Evolutionary conservation across 352 stramenopile species (phyloP), one percentile per base, ranked within the genome.

Genomic region (Saprolegnia parasitica): DNA sequence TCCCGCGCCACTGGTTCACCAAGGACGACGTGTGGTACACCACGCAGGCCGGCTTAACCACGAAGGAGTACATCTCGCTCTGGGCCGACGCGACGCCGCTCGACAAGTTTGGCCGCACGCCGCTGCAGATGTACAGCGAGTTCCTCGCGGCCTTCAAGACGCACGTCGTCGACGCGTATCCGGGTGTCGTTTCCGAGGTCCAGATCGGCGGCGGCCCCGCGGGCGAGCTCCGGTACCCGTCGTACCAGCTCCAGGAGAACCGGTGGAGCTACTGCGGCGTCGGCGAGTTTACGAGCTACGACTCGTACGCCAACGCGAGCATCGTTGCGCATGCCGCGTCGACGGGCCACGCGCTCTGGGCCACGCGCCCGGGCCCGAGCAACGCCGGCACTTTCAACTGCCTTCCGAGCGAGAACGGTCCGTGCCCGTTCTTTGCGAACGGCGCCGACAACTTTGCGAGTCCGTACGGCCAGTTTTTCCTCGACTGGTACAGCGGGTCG

Each of bases 41-140:
- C 2, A 55, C 24, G n/a, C 20, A 5, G 39, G 1, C 24, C 2
- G 56, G 56, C 56, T 39, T 63, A 5, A 39, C n/a, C 23, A 1
- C 24, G 56, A n/a, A n/a, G n/a, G n/a, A 63, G 35, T 63, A 63
- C 35, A 55, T 63, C 23, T 63, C 56, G n/a, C 56, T 63, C 23
- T 63, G 24, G 24, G 56, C 39, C 2, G 56, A 63, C 39, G 35
- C 20, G 23, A 39, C 24, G 39, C 56, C 24, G 5, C 56, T 63
- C n/a, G 39, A 63, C 35, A 63, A 63, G 35, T 56, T 39, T n/a
- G 39, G 39, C 24, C 56, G 56, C 2, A 63, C 24, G n/a, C 24
- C 56, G 2, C 1, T 63, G 2, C 2, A 55, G 2, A 63, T 63
- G 56, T 63, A 63, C 39, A 1, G 56, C 5, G 56, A 63, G 5